Conservation (phyloP, 768 basidiomycete genomes). For the Kwoniella heveanensis region DNA sequence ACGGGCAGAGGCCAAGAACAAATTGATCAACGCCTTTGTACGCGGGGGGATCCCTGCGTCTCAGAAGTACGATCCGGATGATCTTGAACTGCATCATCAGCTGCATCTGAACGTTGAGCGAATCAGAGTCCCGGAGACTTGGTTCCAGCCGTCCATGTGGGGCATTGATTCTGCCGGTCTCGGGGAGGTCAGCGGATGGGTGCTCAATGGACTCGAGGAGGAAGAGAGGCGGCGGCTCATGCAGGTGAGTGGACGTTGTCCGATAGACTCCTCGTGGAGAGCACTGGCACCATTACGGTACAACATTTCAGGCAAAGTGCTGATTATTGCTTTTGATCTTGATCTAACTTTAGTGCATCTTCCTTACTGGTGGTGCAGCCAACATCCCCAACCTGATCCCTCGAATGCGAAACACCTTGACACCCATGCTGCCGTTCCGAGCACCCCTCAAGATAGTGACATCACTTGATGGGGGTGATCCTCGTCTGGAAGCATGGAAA, state of each 20-base stretch:
- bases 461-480: slow-evolving; percentile 62
- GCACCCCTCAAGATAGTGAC: slow-evolving; percentile 68
- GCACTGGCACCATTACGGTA: too few relatives aligned
- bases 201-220: slow-evolving; percentile 71
- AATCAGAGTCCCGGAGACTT: slow-evolving; percentile 86
- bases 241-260: slow-evolving; percentile 61
- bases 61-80: slow-evolving; percentile 65
- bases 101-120: slow-evolving; percentile 89
- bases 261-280: not conserved
- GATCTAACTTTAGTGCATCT: slow-evolving; percentile 68
- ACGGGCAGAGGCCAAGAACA: slow-evolving; percentile 73
- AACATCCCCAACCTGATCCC: slow-evolving; percentile 69
- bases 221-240: slow-evolving; percentile 72
- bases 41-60: slow-evolving; percentile 50
- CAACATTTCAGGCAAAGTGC: too few relatives aligned
- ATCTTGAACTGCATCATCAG: slow-evolving; percentile 59
- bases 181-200: slow-evolving; percentile 84
- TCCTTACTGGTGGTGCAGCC: slow-evolving; percentile 81
- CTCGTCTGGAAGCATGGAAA: slow-evolving; percentile 78
- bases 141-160: slow-evolving; percentile 90
- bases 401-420: slow-evolving; percentile 72
- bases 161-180: slow-evolving; percentile 92
- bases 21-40: slow-evolving; percentile 79
- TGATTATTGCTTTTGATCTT: not conserved
- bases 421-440: slow-evolving; percentile 81